phyloP scores from a whole-genome alignment of 2,329 filamentous ascomycete species.

The Bipolaris oryzae region DNA sequence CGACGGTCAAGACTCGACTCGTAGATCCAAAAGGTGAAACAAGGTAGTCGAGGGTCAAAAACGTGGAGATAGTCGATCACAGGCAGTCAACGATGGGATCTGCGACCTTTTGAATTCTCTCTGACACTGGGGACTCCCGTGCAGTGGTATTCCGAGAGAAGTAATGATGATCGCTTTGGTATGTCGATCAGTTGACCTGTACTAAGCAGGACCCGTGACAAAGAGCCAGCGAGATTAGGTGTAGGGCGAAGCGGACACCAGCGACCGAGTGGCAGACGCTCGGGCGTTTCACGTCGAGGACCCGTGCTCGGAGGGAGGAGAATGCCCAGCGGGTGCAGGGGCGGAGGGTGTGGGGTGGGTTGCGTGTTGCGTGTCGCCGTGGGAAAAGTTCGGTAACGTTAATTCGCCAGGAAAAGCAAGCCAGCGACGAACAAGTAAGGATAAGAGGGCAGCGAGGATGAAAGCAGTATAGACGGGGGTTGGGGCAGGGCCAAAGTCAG shows the following conservation, averaged over 20 bases:
- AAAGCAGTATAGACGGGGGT: conserved; percentile 41
- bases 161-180: conserved; percentile 46
- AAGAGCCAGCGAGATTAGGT: conserved; percentile 47
- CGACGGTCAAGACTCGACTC: conserved; percentile 30
- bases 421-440: conserved; percentile 46
- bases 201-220: conserved; percentile 44
- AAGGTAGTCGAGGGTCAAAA: conserved; percentile 46
- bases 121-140: conserved; percentile 46
- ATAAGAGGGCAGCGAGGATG: conserved; percentile 38
- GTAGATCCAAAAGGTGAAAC: conserved; percentile 43
- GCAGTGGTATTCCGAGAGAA: conserved; percentile 37
- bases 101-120: conserved; percentile 53
- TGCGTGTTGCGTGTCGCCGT: conserved; percentile 36
- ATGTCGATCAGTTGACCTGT: conserved; percentile 47
- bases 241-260: conserved; percentile 36
- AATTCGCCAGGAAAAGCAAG: conserved; percentile 27
- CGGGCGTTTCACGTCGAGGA: conserved; percentile 48
- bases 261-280: conserved; percentile 44
- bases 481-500: conserved; percentile 10
- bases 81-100: conserved; percentile 56
- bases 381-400: conserved; percentile 32
- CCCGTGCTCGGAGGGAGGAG: conserved; percentile 41
- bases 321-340: conserved; percentile 35
- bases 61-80: conserved; percentile 58
- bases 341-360: conserved; percentile 31